Base-by-base conservation (phyloP, 345 rosid species). In the Anacardium occidentale region DNA sequence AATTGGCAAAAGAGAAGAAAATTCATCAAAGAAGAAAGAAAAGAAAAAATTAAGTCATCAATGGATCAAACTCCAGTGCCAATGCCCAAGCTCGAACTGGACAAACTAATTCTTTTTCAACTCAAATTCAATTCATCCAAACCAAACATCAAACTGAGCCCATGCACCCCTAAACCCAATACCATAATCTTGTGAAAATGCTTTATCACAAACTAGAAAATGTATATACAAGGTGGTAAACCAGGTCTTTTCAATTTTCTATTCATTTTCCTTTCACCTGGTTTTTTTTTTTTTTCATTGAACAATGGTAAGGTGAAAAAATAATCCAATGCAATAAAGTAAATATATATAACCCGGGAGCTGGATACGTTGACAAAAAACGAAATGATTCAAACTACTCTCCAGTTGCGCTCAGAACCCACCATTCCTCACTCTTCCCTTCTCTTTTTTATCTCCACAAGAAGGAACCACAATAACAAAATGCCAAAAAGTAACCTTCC, bases 321-420 rank as follows among this genome's bases (percentile, higher is more conserved):
- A 55, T 6, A 56, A 62, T 51, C 24, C 54, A 64, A 76, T 76
- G 50, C 54, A 55, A 26, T 42, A 52, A 26, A 3, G 40, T 37
- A 37, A 44, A 14, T 67, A 37, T 68, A 62, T 63, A 21, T 66
- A 22, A 66, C 57, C 58, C 9, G 44, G 26, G 80, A 62, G 67
- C 37, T 40, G 32, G 26, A 56, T 37, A 32, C 14, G 21, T 26
- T n/a, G 3, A 0, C 73, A 17, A 56, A 40, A 18, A 55, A 4
- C 56, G 72, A 57, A 68, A 68, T 9, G n/a, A 47, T 45, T 57
- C 40, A 8, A 11, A 4, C 14, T 2, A 32, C 7, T 10, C 57
- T 26, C 18, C 51, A 32, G 21, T 14, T 64, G 55, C 70, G 4
- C 17, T 37, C 48, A 45, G 29, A 64, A 47, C 51, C 17, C 21